Percentiles rank a stretch among this genome's conserved stretches.
phyloP scores from a whole-genome alignment of 148 eudicot species.

The Dianthus caryophyllus region DNA sequence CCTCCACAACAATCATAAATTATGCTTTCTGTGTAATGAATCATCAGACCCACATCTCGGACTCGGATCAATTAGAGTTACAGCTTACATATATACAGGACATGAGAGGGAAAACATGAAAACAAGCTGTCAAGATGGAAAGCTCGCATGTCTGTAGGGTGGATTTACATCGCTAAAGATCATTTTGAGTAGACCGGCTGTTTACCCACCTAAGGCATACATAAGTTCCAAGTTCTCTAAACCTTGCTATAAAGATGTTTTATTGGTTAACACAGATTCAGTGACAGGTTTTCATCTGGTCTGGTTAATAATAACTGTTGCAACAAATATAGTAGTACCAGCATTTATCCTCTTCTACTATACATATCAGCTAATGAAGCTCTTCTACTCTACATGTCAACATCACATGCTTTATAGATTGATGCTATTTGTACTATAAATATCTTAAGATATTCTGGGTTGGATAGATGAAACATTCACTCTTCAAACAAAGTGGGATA shows the following conservation, averaged over 20 bases:
- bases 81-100: neutral
- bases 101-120: neutral
- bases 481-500: neutral
- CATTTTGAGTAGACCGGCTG: neutral
- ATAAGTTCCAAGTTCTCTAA: neutral
- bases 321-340: neutral
- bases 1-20: conserved; percentile 5
- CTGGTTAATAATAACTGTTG: neutral
- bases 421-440: neutral
- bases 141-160: neutral
- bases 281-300: conserved; percentile 6
- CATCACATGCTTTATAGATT: neutral
- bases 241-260: conserved; percentile 5
- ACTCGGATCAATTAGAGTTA: neutral
- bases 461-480: neutral
- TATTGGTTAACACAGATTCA: neutral
- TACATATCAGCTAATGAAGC: neutral
- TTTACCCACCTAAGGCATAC: neutral
- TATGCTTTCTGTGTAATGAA: neutral
- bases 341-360: neutral
- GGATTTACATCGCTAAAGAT: neutral
- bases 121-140: neutral
- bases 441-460: neutral
- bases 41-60: neutral
- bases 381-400: neutral